Base-by-base conservation (phyloP, 805 yeast species). In the Pichia nakasei region DNA sequence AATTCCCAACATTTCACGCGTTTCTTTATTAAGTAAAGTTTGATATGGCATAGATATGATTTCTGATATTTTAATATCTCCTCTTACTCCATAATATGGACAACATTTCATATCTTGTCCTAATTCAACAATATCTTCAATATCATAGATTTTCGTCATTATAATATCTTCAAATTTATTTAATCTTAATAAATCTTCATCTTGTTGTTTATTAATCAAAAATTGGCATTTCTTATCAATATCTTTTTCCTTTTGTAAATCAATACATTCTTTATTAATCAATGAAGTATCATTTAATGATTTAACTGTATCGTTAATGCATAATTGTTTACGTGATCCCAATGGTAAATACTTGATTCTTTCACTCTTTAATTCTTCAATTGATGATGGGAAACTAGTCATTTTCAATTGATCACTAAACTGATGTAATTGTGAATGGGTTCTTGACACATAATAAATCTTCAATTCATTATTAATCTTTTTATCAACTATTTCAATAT, bases 41-140 rank as follows among this genome's bases (percentile, higher is more conserved):
- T 88, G 96, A 53, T 89, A 89, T 0, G 97, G 97, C 36, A 91
- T 65, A 0, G 96, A 80, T 1, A 89, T 69, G 0, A 89, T 76
- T 52, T 89, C 97, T 0, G 87, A 74, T 17, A 67, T 51, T 2
- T 73, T 70, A 1, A 77, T 55, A 2, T 79, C 76, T 7, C 68
- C 69, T 33, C 95, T 67, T 0, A 79, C 67, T 0, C 87, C 79
- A 55, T 89, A 89, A 59, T 89, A 91, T 0, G 97, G 96, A 55
- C 97, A 89, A 0, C 79, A 67, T 5, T 69, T 66, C 31, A 77
- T 57, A 3, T 67, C 54, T 19, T 65, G 57, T 0, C 97, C 97
- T 3, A 85, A 54, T 0, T 55, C 51, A 2, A 71, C 78, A 31
- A 88, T 62, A 41, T 87, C 95, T 60, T 89, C 96, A 39, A 89